Percentiles rank a stretch among this genome's conserved stretches.
Evolutionary conservation across 148 eudicot species (phyloP).

Genomic region (Nepenthes gracilis): DNA sequence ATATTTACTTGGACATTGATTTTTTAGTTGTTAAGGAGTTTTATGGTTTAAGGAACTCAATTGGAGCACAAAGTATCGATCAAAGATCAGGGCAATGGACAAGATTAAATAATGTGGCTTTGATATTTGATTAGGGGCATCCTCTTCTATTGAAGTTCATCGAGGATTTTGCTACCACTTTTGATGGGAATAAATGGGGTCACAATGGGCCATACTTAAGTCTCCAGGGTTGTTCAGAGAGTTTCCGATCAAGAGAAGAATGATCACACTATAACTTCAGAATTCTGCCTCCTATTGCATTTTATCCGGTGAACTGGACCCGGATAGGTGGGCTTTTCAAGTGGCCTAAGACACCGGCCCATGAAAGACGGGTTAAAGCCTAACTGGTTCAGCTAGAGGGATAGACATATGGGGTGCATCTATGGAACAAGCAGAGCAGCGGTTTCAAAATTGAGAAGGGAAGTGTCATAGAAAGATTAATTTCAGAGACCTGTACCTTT

Average conservation of each 20-base stretch:
- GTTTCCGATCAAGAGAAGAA: neutral
- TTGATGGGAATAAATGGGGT: conserved; percentile 72
- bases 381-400: conserved; percentile 18
- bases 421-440: conserved; percentile 58
- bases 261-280: conserved; percentile 17
- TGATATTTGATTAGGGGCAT: conserved; percentile 57
- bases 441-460: conserved; percentile 42
- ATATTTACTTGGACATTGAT: conserved; percentile 59
- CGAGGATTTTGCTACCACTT: conserved; percentile 45
- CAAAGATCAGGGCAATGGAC: conserved; percentile 23
- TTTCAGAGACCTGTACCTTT: conserved; percentile 41
- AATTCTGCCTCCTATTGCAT: conserved; percentile 42
- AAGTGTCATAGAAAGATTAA: conserved; percentile 38
- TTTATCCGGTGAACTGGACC: conserved; percentile 58
- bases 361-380: conserved; percentile 26
- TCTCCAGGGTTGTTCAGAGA: conserved; percentile 37
- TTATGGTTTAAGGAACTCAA: conserved; percentile 37
- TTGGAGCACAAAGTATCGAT: conserved; percentile 48
- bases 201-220: conserved; percentile 62
- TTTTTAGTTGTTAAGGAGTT: conserved; percentile 40
- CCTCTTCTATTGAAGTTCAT: conserved; percentile 48
- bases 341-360: conserved; percentile 9
- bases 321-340: conserved; percentile 20
- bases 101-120: conserved; percentile 56
- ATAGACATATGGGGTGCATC: conserved; percentile 47